A percentile compares a stretch with the other conserved stretches of the same genome.
Conservation (phyloP, 2,329 filamentous ascomycete genomes). For the Diplocarpon rosae region DNA sequence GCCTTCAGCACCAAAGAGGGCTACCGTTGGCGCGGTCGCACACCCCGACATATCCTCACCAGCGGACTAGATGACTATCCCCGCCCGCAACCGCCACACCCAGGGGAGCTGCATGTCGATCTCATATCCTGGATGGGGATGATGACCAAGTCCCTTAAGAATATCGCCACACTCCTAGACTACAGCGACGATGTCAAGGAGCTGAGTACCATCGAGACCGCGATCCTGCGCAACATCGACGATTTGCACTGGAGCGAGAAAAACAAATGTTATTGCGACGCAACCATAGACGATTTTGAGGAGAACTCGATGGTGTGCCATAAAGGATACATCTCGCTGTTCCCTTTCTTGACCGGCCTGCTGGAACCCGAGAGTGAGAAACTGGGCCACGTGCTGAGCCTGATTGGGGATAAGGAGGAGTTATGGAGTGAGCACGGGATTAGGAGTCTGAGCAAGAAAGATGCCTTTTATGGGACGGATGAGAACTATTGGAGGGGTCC, state of each 20-base stretch:
- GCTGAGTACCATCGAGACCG: conserved; percentile 60
- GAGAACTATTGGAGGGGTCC: conserved; percentile 98
- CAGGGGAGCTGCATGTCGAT: conserved; percentile 90
- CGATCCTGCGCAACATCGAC: conserved; percentile 76
- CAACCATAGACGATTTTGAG: conserved; percentile 90
- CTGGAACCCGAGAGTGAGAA: conserved; percentile 62
- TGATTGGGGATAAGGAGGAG: conserved; percentile 71
- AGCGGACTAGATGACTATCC: conserved; percentile 96
- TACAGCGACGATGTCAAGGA: conserved; percentile 65
- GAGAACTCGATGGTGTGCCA: conserved; percentile 85
- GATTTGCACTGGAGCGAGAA: conserved; percentile 87
- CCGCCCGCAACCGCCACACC: conserved; percentile 83
- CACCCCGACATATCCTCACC: conserved; percentile 75
- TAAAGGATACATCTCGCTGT: conserved; percentile 89
- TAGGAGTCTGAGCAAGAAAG: conserved; percentile 74
- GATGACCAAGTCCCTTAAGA: conserved; percentile 78
- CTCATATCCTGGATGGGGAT: conserved; percentile 96
- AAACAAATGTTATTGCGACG: conserved; percentile 80
- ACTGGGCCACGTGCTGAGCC: conserved; percentile 62
- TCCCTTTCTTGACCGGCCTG: conserved; percentile 82
- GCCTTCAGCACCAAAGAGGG: conserved; percentile 84
- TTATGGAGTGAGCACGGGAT: conserved; percentile 89
- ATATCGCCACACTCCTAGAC: conserved; percentile 66
- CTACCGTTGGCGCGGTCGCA: conserved; percentile 91
- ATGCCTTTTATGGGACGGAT: conserved; percentile 73